Base-by-base conservation (phyloP, 768 basidiomycete genomes). In the Phylloporus arenicola region DNA sequence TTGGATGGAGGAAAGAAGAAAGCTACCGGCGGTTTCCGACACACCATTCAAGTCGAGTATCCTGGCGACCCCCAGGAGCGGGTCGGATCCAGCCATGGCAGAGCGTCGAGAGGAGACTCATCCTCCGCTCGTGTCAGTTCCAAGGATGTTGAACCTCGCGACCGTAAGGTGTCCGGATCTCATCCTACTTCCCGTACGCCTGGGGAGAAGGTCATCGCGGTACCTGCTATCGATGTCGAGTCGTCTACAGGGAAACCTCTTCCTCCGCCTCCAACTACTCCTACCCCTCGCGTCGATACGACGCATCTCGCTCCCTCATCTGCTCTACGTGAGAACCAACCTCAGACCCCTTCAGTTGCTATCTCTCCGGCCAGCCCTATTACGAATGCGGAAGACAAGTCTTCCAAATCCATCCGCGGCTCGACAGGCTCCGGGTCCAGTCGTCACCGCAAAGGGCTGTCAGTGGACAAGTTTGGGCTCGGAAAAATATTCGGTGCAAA, bases 41-140 rank as follows among this genome's bases (percentile, higher is more conserved):
- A 98, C 68, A 98, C 96, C 10, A 90, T 98, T 42, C 96, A 98
- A 67, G 87, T 98, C 52, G 96, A 99, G 69, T 98, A 97, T 60
- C 51, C 59, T 6, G 88, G 86, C 50, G 84, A 84, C 48, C 77
- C 58, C 6, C 57, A 54, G 37, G 65, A 64, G 13, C 60, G 40
- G 10, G 45, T 41, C 3, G 45, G 60, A 3, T 50, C 57, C 39
- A 57, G 52, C 27, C 68, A 66, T 27, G 47, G 54, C 44, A 68
- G 56, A 41, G 17, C 54, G 9, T 27, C 58, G 13, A 67, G 54
- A 54, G 43, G 55, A 13, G 60, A 57, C 1, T 1, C 47, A 17
- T 45, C 55, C 4, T 45, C 43, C 38, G 2, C 53, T 35, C 58
- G 51, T 20, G 43, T 55, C 43, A 19, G 43, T 33, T 48, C 60